Evolutionary conservation across 768 basidiomycete species (phyloP).

Genomic region (Xanthoconium stramineum): DNA sequence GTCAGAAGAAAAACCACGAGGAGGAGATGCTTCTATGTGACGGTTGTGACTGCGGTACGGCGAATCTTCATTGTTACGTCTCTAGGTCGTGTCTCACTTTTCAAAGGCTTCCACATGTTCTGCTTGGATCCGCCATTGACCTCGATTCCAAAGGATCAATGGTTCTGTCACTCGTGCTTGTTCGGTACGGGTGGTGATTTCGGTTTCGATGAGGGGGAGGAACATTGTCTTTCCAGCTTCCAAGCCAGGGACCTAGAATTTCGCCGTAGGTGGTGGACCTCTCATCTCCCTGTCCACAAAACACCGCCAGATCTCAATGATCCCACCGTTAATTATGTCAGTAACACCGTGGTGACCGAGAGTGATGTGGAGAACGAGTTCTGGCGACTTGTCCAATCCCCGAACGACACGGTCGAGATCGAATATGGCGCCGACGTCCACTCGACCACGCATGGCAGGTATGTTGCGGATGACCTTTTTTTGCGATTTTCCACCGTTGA

Average conservation of each 20-base stretch:
- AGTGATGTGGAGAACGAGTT: conserved; percentile 93
- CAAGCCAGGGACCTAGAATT: conserved; percentile 90
- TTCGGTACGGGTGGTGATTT: conserved; percentile 92
- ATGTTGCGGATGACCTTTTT: conserved; percentile 24
- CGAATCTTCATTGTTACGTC: conserved; percentile 13
- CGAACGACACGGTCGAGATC: conserved; percentile 89
- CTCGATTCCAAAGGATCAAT: conserved; percentile 87
- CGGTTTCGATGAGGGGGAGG: conserved; percentile 97
- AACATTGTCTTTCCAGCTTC: conserved; percentile 89
- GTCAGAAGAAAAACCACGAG: conserved; percentile 82
- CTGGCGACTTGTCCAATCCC: conserved; percentile 92
- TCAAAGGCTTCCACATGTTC: conserved; percentile 89
- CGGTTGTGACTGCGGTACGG: conserved; percentile 74
- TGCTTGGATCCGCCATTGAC: conserved; percentile 91
- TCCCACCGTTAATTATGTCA: conserved; percentile 52
- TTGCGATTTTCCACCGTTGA: conserved; percentile 28
- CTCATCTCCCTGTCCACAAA: conserved; percentile 55
- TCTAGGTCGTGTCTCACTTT: conserved; percentile 15
- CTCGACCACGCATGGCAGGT: conserved; percentile 97
- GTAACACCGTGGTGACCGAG: conserved; percentile 72
- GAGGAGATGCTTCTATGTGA: conserved; percentile 92
- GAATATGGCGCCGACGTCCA: conserved; percentile 99
- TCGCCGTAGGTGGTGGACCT: conserved; percentile 82
- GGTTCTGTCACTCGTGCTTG: conserved; percentile 93
- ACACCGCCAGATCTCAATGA: conserved; percentile 39